Base-by-base conservation (phyloP, 345 rosid genomes). In the Euphorbia peplus region DNA sequence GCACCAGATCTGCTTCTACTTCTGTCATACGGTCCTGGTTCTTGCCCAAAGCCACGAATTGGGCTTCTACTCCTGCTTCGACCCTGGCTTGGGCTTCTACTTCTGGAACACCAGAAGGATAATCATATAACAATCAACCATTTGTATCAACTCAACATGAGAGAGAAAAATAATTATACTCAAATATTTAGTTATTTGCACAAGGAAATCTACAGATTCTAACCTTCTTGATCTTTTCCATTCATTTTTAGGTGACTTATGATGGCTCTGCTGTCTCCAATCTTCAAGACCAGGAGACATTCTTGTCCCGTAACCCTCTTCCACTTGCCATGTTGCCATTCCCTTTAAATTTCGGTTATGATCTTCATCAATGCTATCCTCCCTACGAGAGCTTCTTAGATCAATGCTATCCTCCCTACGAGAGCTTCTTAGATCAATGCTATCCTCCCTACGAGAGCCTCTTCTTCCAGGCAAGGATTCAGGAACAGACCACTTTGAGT, bases 221-320 rank as follows among this genome's bases (percentile, higher is more conserved):
- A 48, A 93, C 97, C 91, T 84, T 70, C 72, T 82, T 54, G 77
- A 70, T 72, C 88, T 76, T 66, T 75, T 77, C 83, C 85, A 78
- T 63, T 87, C 91, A 71, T 67, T 82, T 47, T 68, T 84, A 60
- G 97, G 89, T 30, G 98, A 93, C 25, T 55, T 83, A 60, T 56
- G 86, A 58, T 57, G 85, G 73, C 30, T 83, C 51, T 76, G 84
- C 65, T 84, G 89, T 67, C 89, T 85, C 87, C 84, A 85, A 25
- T 89, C 97, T 55, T 89, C 88, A 62, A 82, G 86, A 69, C 88
- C 96, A 74, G 91, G 91, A 50, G 97, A 85, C 80, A 88, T 91
- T 83, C 84, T 80, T 54, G 80, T 75, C 66, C 82, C 74, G 68
- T 86, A 86, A 70, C 75, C 76, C 39, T 78, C 87, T 67, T 86